Conservation (phyloP, 345 rosid genomes). For the Corymbia maculata region DNA sequence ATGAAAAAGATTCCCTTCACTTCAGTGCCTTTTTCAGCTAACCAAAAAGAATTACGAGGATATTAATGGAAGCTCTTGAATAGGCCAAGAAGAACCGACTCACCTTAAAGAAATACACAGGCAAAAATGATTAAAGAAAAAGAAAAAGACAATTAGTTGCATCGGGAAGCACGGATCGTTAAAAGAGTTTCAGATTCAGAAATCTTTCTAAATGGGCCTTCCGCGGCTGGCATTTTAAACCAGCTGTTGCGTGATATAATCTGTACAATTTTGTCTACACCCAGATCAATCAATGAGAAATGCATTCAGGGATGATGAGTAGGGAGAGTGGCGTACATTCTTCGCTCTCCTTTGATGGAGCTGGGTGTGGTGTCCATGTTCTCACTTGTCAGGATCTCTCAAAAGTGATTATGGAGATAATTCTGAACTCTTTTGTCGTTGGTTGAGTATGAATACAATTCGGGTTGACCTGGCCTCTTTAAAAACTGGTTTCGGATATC, state of each 20-base stretch:
- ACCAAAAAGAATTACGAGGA: neutral
- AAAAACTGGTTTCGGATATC: neutral
- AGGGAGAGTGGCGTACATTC: neutral
- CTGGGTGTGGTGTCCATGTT: neutral
- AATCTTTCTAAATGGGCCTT: neutral
- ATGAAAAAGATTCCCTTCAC: neutral
- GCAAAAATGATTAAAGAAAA: neutral
- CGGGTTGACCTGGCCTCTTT: neutral
- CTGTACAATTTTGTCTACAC: constrained; percentile 19
- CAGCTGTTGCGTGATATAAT: constrained; percentile 1
- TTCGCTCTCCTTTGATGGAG: neutral
- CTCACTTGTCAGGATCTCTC: constrained; percentile 3
- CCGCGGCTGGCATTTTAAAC: constrained; percentile 11
- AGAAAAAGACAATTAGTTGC: neutral
- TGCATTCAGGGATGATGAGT: neutral
- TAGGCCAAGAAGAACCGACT: neutral
- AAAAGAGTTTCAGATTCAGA: neutral
- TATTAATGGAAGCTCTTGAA: neutral
- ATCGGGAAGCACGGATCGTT: neutral
- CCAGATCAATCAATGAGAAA: constrained; percentile 8
- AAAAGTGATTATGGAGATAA: constrained; percentile 1
- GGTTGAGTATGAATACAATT: neutral
- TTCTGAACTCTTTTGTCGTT: neutral
- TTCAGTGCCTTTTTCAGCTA: neutral
- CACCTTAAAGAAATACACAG: no score